phyloP scores from a whole-genome alignment of 2,329 filamentous ascomycete species.

The Pseudogymnoascus sp. region DNA sequence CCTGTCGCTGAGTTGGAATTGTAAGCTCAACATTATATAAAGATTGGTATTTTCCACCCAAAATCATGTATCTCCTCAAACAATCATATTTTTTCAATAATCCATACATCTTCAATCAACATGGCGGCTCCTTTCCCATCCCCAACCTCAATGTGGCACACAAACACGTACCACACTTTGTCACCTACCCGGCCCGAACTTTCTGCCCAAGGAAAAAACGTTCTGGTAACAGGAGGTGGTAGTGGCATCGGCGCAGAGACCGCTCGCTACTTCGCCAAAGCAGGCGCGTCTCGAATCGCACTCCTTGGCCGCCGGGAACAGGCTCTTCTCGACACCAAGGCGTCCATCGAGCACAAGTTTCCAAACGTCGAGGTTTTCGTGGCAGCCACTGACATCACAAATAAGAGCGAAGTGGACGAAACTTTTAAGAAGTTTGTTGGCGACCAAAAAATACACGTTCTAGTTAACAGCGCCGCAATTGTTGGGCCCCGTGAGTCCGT shows the following conservation, averaged over 20 bases:
- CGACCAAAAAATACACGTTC: conserved; percentile 32
- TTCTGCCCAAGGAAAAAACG: conserved; percentile 33
- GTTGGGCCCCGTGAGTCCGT: conserved; percentile 27
- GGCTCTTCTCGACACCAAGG: conserved; percentile 33
- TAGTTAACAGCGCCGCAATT: conserved; percentile 35
- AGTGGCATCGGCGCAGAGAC: conserved; percentile 40
- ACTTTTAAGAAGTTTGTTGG: conserved; percentile 29
- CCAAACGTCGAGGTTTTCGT: conserved; percentile 30
- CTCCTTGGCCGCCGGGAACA: conserved; percentile 37
- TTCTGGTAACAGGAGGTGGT: conserved; percentile 40
- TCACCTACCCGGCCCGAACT: conserved; percentile 36
- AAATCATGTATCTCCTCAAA: conserved; percentile 12
- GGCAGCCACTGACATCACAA: conserved; percentile 30
- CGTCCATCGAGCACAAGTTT: conserved; percentile 30
- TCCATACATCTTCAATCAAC: conserved; percentile 16
- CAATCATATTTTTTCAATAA: conserved; percentile 12
- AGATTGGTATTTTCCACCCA: conserved; percentile 15
- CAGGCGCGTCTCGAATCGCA: conserved; percentile 38
- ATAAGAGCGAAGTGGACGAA: conserved; percentile 27
- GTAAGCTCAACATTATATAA: conserved; percentile 19
- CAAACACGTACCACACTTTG: conserved; percentile 31
- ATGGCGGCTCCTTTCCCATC: conserved; percentile 32
- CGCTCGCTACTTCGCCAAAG: conserved; percentile 36
- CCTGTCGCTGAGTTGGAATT: conserved; percentile 16
- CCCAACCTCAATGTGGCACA: conserved; percentile 34